phyloP scores from a whole-genome alignment of 495 filamentous ascomycete species.

The Tetracladium marchalianum region DNA sequence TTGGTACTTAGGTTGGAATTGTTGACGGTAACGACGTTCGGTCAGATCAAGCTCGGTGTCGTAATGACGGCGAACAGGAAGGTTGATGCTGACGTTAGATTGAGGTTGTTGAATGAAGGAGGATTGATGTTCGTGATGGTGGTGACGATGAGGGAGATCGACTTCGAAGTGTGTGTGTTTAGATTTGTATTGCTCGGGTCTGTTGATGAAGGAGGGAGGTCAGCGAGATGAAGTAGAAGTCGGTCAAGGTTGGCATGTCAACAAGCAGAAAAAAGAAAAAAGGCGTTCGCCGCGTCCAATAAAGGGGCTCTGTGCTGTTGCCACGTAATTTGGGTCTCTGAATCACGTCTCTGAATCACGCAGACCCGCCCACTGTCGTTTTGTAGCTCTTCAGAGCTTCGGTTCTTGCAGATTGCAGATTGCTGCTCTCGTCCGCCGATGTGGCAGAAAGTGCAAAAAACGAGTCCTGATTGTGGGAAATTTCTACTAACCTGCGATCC shows the following conservation, averaged over 20 bases:
- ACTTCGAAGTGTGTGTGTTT: conserved; percentile 56
- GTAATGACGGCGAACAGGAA: conserved; percentile 24
- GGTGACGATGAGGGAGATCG: conserved; percentile 35
- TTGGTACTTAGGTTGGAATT: conserved; percentile 59
- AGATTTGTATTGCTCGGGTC: conserved; percentile 40
- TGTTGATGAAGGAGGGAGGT: conserved; percentile 29
- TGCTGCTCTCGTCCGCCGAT: too few species aligned
- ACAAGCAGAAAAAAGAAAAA: conserved; percentile 19
- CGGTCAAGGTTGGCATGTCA: conserved; percentile 22
- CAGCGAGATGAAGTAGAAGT: conserved; percentile 10
- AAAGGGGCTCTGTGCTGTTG: neutral
- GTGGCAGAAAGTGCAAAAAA: conserved; percentile 6
- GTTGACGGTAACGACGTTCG: conserved; percentile 78
- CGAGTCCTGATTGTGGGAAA: neutral
- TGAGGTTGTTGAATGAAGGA: conserved; percentile 27
- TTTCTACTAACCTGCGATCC: conserved; percentile 34
- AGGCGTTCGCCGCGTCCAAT: conserved; percentile 17
- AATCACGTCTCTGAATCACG: too few species aligned
- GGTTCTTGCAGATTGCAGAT: conserved; percentile 6
- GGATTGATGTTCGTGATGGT: conserved; percentile 41
- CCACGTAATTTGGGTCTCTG: too few species aligned
- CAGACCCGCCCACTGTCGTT: conserved; percentile 1
- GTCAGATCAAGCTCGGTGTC: conserved; percentile 65
- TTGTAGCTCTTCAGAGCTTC: neutral
- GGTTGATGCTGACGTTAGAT: conserved; percentile 23